Evolutionary conservation across 139 green algal genomes (phyloP).

Genomic region (Diplosphaera chodatii): DNA sequence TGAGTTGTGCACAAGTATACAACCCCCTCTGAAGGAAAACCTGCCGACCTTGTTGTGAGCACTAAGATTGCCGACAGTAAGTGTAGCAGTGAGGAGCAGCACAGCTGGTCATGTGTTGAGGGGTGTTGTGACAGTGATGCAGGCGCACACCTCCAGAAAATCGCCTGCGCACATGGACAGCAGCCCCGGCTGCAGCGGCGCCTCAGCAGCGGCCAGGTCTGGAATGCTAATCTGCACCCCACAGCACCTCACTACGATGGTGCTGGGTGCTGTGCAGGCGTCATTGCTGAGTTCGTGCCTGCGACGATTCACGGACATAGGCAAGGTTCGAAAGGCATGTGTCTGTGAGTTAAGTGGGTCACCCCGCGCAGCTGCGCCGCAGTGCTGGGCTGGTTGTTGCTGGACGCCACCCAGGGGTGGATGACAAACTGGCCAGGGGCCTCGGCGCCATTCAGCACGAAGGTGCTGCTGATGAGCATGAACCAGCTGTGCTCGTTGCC

Average conservation of each 20-base stretch:
- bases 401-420: slow-evolving; percentile 68
- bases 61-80: no score
- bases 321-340: no score
- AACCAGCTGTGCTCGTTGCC: slow-evolving; percentile 78
- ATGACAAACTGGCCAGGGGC: slow-evolving; percentile 51
- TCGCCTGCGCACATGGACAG: slow-evolving; percentile 94
- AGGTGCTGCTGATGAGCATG: slow-evolving; percentile 89
- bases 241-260: no score
- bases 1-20: no score
- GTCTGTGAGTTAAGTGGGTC: slow-evolving; percentile 15
- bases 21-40: no score
- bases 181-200: slow-evolving; percentile 39
- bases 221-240: slow-evolving; percentile 46
- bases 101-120: no score
- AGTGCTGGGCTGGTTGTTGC: slow-evolving; percentile 65
- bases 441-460: slow-evolving; percentile 77
- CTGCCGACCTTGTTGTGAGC: no score
- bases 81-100: no score
- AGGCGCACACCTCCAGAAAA: slow-evolving; percentile 74
- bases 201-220: slow-evolving; percentile 52
- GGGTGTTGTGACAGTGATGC: no score
- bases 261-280: no score
- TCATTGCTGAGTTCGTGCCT: no score
- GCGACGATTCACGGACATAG: no score
- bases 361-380: slow-evolving; percentile 71